Conservation (phyloP, 2,329 filamentous ascomycete genomes). For the Aspergillus fructus region DNA sequence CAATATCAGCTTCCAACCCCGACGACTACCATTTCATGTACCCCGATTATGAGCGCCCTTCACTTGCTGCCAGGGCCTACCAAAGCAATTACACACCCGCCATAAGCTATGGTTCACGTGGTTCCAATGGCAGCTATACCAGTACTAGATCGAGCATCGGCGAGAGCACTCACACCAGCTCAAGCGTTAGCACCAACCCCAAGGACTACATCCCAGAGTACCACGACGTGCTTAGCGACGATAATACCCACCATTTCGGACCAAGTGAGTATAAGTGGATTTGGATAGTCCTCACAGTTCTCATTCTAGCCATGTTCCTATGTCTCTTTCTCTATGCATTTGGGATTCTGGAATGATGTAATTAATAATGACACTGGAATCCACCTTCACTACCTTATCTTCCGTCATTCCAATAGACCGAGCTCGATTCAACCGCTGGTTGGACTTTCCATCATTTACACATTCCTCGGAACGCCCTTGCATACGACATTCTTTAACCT, state of each 20-base stretch:
- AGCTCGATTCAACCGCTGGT: neutral
- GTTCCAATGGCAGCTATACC: neutral
- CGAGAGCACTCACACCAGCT: neutral
- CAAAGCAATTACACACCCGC: neutral
- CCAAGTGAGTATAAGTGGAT: conserved; percentile 27
- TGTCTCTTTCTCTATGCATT: conserved; percentile 26
- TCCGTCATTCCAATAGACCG: neutral
- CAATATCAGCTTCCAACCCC: neutral
- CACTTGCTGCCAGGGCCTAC: conserved; percentile 6
- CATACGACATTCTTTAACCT: conserved; percentile 11
- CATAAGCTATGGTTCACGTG: neutral
- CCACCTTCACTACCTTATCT: neutral
- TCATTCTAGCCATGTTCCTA: conserved; percentile 23
- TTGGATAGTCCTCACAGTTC: conserved; percentile 20
- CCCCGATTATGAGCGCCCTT: conserved; percentile 9
- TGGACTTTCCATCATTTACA: neutral
- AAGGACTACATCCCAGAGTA: neutral
- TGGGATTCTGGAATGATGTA: conserved; percentile 24
- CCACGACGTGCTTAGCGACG: neutral
- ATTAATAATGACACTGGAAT: conserved; percentile 11
- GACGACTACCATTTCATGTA: conserved; percentile 3
- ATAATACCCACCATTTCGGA: neutral
- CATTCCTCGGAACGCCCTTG: conserved; percentile 17
- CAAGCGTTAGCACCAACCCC: neutral
- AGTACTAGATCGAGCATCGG: neutral